These are phyloP conservation scores for Cenchrus purpureus DNA, from an alignment of 176 grass and related monocot genomes.

Conservation along the genomic window DNA sequence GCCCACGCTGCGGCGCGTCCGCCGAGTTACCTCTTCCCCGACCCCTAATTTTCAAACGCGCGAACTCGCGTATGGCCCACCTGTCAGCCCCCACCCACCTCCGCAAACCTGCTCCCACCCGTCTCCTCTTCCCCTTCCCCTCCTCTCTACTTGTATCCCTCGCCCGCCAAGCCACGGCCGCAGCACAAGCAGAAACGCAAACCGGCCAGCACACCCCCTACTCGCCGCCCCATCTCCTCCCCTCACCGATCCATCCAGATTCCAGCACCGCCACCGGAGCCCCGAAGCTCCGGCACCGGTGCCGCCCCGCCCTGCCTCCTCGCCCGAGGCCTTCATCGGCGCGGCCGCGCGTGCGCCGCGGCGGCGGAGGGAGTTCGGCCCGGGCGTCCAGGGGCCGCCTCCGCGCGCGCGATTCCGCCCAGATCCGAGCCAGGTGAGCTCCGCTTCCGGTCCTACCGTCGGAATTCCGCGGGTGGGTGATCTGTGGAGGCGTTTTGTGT, in stretches of 20 bases:
- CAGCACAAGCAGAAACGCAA: slow-evolving; percentile 36
- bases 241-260: slow-evolving; percentile 17
- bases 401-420: slow-evolving; percentile 18
- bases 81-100: slow-evolving; percentile 16
- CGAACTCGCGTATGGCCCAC: slow-evolving; percentile 25
- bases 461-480: slow-evolving; percentile 30
- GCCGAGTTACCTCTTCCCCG: not conserved
- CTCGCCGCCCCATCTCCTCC: slow-evolving; percentile 1
- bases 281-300: not conserved
- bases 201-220: slow-evolving; percentile 5
- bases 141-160: slow-evolving; percentile 31
- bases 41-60: slow-evolving; percentile 57
- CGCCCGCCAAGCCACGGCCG: slow-evolving; percentile 56
- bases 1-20: not conserved
- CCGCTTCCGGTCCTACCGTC: not conserved
- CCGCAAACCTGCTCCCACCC: not conserved
- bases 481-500: slow-evolving; percentile 12
- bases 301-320: not conserved
- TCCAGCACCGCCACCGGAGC: not conserved
- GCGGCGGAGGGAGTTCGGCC: not conserved
- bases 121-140: not conserved
- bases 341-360: not conserved
- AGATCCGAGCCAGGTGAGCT: slow-evolving; percentile 58
- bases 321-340: not conserved
- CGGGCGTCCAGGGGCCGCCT: not conserved